Percentiles rank a stretch among this genome's conserved stretches.
These are phyloP conservation scores for Mortierella sp. DNA, from an alignment of 371 early-diverging fungal genomes.

Conservation along the genomic window DNA sequence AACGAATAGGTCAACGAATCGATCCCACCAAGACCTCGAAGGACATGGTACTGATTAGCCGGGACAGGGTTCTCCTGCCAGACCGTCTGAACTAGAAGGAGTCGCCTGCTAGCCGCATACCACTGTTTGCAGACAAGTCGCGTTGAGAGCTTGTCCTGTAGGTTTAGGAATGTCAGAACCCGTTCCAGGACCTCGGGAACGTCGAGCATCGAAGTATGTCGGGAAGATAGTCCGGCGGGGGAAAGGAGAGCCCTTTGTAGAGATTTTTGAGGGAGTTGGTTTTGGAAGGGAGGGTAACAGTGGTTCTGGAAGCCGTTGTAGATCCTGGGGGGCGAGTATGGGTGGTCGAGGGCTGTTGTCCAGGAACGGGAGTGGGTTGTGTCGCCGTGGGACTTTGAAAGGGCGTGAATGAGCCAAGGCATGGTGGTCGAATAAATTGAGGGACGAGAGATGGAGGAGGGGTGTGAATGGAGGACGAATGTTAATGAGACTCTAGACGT, in stretches of 20 bases:
- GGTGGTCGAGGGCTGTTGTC: slow-evolving; percentile 5
- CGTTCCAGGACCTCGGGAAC: slow-evolving; percentile 26
- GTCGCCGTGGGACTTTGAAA: neutral
- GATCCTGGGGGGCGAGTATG: neutral
- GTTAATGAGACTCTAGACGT: neutral
- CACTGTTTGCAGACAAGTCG: slow-evolving; percentile 28
- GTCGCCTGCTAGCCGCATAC: slow-evolving; percentile 18
- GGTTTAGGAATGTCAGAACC: slow-evolving; percentile 15
- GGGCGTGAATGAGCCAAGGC: neutral
- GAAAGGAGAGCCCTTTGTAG: neutral
- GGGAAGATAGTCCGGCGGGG: neutral
- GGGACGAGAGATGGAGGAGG: neutral
- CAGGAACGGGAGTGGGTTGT: neutral
- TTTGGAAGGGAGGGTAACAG: neutral
- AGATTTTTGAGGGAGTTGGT: neutral
- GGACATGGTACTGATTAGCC: neutral
- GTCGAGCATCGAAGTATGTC: slow-evolving; percentile 9
- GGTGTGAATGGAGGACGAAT: neutral
- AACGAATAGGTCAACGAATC: slow-evolving; percentile 6
- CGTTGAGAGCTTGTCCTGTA: slow-evolving; percentile 3
- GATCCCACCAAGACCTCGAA: neutral
- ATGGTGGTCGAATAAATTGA: neutral
- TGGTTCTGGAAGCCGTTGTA: neutral
- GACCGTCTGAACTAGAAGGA: slow-evolving; percentile 2
- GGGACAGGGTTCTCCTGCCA: slow-evolving; percentile 22